Percentiles rank a stretch among this genome's conserved stretches.
phyloP scores from a whole-genome alignment of 2,329 filamentous ascomycete genomes.

The Aspergillus vadensis region DNA sequence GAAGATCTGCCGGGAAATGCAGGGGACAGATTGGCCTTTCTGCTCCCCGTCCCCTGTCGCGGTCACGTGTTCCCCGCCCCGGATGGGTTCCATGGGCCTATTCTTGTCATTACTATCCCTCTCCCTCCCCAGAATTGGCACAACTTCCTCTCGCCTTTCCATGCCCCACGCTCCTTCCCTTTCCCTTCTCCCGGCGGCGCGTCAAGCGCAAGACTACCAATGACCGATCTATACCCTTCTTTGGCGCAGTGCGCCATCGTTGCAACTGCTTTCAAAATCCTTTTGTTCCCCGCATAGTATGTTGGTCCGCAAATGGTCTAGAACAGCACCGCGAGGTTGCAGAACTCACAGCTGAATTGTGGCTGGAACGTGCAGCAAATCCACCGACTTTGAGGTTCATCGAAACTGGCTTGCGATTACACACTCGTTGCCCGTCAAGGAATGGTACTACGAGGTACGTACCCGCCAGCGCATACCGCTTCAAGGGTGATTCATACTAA shows the following conservation, averaged over 20 bases:
- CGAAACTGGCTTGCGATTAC: conserved; percentile 98
- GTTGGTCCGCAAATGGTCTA: conserved; percentile 41
- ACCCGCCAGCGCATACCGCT: not conserved
- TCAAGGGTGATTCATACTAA: conserved; percentile 7
- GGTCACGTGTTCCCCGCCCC: conserved; percentile 23
- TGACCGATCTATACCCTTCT: conserved; percentile 84
- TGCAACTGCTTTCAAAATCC: conserved; percentile 83
- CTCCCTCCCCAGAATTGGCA: not conserved
- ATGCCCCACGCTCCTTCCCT: not conserved
- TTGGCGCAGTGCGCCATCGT: conserved; percentile 84
- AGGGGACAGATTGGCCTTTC: conserved; percentile 24
- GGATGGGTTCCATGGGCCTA: conserved; percentile 14
- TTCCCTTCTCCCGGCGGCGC: conserved; percentile 12
- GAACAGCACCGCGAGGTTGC: conserved; percentile 9
- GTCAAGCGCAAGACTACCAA: conserved; percentile 45
- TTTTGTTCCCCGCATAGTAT: conserved; percentile 93
- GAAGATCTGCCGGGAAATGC: not conserved
- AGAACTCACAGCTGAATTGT: conserved; percentile 1
- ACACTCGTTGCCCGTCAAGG: conserved; percentile 77
- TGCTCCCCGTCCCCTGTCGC: not conserved
- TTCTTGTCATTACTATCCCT: not conserved
- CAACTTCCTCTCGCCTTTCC: not conserved
- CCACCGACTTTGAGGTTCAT: conserved; percentile 98
- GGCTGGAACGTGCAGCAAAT: conserved; percentile 67
- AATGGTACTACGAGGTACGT: conserved; percentile 88